Evolutionary conservation across 2,329 filamentous ascomycete genomes (phyloP).

Genomic region (Epichloe scottii): DNA sequence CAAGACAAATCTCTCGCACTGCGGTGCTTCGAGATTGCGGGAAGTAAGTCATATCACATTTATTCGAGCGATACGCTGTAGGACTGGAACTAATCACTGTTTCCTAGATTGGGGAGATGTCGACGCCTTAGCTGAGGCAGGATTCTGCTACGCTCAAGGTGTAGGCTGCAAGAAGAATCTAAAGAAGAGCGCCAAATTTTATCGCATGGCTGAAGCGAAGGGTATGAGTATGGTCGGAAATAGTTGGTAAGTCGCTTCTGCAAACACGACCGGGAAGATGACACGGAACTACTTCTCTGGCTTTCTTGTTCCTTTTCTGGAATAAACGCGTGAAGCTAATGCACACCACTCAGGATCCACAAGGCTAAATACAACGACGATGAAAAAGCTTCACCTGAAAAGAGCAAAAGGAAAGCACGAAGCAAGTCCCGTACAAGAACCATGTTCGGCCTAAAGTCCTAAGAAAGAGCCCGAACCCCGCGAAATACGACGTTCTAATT

Average conservation of each 20-base stretch:
- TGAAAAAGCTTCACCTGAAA: slow-evolving; percentile 29
- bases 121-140: slow-evolving; percentile 86
- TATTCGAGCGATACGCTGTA: background rate
- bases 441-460: slow-evolving; percentile 48
- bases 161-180: slow-evolving; percentile 91
- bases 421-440: slow-evolving; percentile 66
- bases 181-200: slow-evolving; percentile 85
- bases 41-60: slow-evolving; percentile 40
- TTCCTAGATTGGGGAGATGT: slow-evolving; percentile 76
- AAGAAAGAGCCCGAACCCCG: background rate
- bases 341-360: slow-evolving; percentile 59
- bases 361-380: slow-evolving; percentile 84
- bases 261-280: background rate
- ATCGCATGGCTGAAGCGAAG: slow-evolving; percentile 79
- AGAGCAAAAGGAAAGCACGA: slow-evolving; percentile 49
- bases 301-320: background rate
- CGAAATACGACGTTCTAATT: background rate
- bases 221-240: slow-evolving; percentile 97
- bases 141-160: slow-evolving; percentile 91
- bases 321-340: background rate
- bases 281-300: background rate
- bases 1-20: slow-evolving; percentile 82
- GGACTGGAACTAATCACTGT: background rate
- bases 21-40: slow-evolving; percentile 92
- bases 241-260: slow-evolving; percentile 62